A percentile compares a stretch with the other conserved stretches of the same genome.
Evolutionary conservation across 2,329 filamentous ascomycete species (phyloP).

Genomic region (Ascosphaera aggregata): DNA sequence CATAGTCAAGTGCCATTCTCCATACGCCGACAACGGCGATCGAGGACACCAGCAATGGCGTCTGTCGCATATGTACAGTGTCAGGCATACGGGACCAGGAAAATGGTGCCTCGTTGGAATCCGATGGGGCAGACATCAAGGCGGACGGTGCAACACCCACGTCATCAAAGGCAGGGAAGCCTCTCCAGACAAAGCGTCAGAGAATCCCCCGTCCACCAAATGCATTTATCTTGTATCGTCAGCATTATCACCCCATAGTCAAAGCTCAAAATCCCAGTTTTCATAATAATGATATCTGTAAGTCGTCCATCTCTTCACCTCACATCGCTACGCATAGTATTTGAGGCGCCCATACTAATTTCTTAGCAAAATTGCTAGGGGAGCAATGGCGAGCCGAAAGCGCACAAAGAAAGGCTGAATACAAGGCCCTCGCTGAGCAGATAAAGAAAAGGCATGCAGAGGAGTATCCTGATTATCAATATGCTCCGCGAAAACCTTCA

Average conservation of each 20-base stretch:
- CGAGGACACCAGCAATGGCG: conserved; percentile 10
- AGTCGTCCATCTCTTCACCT: conserved; percentile 6
- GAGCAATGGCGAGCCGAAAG: conserved; percentile 19
- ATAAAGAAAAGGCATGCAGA: conserved; percentile 18
- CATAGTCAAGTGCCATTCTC: conserved; percentile 7
- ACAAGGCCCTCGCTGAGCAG: conserved; percentile 16
- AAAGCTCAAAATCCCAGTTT: conserved; percentile 18
- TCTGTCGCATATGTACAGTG: conserved; percentile 11
- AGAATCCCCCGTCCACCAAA: conserved; percentile 23
- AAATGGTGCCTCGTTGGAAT: neutral
- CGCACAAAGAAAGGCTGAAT: conserved; percentile 14
- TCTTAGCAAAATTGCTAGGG: conserved; percentile 18
- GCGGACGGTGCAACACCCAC: conserved; percentile 1
- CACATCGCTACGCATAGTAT: neutral
- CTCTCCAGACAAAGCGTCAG: conserved; percentile 7
- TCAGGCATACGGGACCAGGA: conserved; percentile 2
- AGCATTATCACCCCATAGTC: conserved; percentile 16
- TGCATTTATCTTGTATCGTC: conserved; percentile 23
- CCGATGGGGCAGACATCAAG: neutral
- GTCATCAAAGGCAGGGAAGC: conserved; percentile 3
- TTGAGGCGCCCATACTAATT: conserved; percentile 5
- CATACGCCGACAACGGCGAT: conserved; percentile 10
- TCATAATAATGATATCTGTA: conserved; percentile 24
- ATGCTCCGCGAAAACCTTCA: conserved; percentile 22
- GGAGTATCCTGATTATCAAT: conserved; percentile 22